Conservation (phyloP, 768 basidiomycete genomes). For the Cystobasidium tubakii region DNA sequence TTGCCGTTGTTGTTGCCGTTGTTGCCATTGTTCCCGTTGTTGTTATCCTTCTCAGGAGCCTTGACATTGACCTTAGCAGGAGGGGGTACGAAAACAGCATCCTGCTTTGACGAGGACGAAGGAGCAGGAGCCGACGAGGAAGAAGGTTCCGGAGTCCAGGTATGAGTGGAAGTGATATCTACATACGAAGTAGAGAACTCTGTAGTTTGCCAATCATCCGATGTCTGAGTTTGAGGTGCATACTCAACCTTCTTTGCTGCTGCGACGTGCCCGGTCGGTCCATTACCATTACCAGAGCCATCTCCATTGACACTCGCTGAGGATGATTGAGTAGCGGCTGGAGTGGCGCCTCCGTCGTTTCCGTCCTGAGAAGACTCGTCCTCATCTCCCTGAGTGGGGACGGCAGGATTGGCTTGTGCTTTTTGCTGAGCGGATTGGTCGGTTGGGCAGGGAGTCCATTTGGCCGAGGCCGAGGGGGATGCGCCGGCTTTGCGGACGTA, state of each 20-base stretch:
- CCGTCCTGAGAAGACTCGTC: neutral
- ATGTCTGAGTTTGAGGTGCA: neutral
- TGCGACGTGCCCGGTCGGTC: neutral
- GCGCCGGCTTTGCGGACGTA: slow-evolving; percentile 17
- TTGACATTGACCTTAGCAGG: neutral
- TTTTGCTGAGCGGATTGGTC: neutral
- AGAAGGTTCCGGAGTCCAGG: slow-evolving; percentile 29
- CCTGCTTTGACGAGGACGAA: neutral
- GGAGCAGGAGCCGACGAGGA: slow-evolving; percentile 25
- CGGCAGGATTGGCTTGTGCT: slow-evolving; percentile 9
- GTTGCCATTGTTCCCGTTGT: neutral
- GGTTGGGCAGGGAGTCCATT: slow-evolving; percentile 33
- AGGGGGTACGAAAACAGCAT: neutral
- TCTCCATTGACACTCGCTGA: neutral
- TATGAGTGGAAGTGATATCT: neutral
- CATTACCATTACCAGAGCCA: neutral
- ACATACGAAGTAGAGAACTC: neutral
- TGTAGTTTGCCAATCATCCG: neutral
- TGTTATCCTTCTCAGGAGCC: neutral
- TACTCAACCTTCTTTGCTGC: neutral
- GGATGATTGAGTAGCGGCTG: neutral
- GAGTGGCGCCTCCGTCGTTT: neutral
- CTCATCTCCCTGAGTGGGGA: neutral
- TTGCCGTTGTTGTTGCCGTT: neutral
- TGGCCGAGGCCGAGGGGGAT: slow-evolving; percentile 1